phyloP scores from a whole-genome alignment of 2,329 filamentous ascomycete species.

The Aphanoascus verrucosus region DNA sequence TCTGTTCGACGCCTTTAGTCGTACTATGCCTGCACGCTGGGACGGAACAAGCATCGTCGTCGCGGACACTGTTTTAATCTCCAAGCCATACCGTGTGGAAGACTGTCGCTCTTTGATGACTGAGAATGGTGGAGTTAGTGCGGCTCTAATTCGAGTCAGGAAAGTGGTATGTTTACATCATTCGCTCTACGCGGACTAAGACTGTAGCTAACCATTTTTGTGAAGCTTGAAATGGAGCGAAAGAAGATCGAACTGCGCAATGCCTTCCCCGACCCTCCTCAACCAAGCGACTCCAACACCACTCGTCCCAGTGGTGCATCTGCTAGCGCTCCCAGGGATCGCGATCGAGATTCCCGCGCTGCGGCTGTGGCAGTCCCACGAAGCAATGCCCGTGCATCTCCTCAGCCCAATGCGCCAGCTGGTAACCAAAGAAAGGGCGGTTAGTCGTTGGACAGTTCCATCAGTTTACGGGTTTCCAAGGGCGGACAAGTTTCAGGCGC shows the following conservation, averaged over 20 bases:
- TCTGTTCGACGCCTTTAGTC: slow-evolving; percentile 51
- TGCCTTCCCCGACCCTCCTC: slow-evolving; percentile 13
- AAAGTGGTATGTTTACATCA: slow-evolving; percentile 38
- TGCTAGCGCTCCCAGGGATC: background rate
- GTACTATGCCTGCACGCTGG: slow-evolving; percentile 53
- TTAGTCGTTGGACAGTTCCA: background rate
- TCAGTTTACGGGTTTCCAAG: background rate
- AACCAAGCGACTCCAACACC: slow-evolving; percentile 5
- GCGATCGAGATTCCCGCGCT: slow-evolving; percentile 10
- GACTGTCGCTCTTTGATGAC: slow-evolving; percentile 39
- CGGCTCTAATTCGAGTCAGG: slow-evolving; percentile 36
- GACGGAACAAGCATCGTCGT: slow-evolving; percentile 49
- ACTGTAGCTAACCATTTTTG: background rate
- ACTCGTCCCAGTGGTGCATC: background rate
- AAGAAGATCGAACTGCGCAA: slow-evolving; percentile 38
- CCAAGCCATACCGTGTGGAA: slow-evolving; percentile 47
- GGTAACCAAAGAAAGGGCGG: slow-evolving; percentile 13
- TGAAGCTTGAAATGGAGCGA: slow-evolving; percentile 40
- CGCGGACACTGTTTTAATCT: slow-evolving; percentile 49
- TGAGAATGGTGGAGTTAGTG: slow-evolving; percentile 26
- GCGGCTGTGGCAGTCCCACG: slow-evolving; percentile 14
- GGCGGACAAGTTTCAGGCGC: background rate
- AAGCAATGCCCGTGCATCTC: slow-evolving; percentile 10
- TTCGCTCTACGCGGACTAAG: background rate
- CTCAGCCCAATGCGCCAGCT: slow-evolving; percentile 2